Percentiles rank a stretch among this genome's conserved stretches.
Evolutionary conservation across 805 yeast genomes (phyloP).

Genomic region (Candida xyloterini): DNA sequence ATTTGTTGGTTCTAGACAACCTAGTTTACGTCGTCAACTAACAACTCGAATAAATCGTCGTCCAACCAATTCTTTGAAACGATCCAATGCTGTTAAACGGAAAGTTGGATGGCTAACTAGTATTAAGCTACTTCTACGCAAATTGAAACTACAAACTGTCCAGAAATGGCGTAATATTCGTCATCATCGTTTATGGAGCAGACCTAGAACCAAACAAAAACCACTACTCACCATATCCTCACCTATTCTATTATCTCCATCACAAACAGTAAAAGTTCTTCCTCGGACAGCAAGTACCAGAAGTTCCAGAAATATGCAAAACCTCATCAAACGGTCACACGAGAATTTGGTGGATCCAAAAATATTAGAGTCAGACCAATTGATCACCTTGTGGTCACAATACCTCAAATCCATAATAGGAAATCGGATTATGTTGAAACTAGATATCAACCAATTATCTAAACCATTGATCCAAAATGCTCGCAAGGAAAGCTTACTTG

Average conservation of each 20-base stretch:
- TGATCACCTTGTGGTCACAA: slow-evolving; percentile 28
- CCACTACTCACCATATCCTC: slow-evolving; percentile 1
- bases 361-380: slow-evolving; percentile 3
- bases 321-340: slow-evolving; percentile 2
- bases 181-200: slow-evolving; percentile 4
- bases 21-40: slow-evolving; percentile 7
- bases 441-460: slow-evolving; percentile 22
- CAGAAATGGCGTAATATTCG: slow-evolving; percentile 23
- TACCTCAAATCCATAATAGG: slow-evolving; percentile 25
- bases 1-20: not conserved
- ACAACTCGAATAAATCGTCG: not conserved
- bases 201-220: not conserved
- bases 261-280: slow-evolving; percentile 1
- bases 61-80: slow-evolving; percentile 19
- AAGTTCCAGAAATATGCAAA: not conserved
- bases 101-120: slow-evolving; percentile 30
- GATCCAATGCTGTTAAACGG: slow-evolving; percentile 33
- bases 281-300: not conserved
- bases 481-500: slow-evolving; percentile 17
- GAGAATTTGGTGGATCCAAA: slow-evolving; percentile 8
- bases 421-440: slow-evolving; percentile 29
- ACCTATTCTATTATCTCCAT: slow-evolving; percentile 1
- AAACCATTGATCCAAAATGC: slow-evolving; percentile 7
- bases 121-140: slow-evolving; percentile 13
- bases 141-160: slow-evolving; percentile 11